Percentiles rank a stretch among this genome's conserved stretches.
Evolutionary conservation across 192 early-diverging fungal genomes (phyloP).

Genomic region (Coemansia sp.): DNA sequence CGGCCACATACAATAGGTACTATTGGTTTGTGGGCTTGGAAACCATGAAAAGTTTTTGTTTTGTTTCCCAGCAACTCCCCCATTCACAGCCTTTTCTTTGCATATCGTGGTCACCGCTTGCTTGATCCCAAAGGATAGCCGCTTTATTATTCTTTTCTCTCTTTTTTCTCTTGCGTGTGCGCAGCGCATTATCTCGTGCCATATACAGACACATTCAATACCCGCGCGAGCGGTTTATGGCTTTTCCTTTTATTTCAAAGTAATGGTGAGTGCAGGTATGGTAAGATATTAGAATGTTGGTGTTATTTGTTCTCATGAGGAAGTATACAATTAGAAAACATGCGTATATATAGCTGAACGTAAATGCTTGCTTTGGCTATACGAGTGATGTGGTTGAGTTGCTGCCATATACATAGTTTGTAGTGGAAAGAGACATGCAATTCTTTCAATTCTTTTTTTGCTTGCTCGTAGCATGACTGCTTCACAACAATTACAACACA

Average conservation of each 20-base stretch:
- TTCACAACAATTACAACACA: too few species aligned
- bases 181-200: not conserved
- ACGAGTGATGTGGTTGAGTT: too few species aligned
- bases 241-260: not conserved
- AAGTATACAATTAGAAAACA: too few species aligned
- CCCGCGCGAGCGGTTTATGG: not conserved
- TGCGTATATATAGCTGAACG: too few species aligned
- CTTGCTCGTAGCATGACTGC: too few species aligned
- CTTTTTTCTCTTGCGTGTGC: conserved; percentile 3
- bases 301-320: not conserved
- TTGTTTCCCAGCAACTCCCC: not conserved
- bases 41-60: not conserved
- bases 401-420: too few species aligned
- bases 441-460: too few species aligned
- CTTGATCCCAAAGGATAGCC: not conserved
- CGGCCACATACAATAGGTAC: not conserved
- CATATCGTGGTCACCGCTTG: not conserved
- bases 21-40: conserved; percentile 2
- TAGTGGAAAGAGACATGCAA: too few species aligned
- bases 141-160: not conserved
- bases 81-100: too few species aligned
- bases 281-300: not conserved
- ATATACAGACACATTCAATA: not conserved
- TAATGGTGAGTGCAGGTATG: not conserved
- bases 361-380: too few species aligned